Evolutionary conservation across 148 eudicot genomes (phyloP).

Genomic region (Silene uniflora): DNA sequence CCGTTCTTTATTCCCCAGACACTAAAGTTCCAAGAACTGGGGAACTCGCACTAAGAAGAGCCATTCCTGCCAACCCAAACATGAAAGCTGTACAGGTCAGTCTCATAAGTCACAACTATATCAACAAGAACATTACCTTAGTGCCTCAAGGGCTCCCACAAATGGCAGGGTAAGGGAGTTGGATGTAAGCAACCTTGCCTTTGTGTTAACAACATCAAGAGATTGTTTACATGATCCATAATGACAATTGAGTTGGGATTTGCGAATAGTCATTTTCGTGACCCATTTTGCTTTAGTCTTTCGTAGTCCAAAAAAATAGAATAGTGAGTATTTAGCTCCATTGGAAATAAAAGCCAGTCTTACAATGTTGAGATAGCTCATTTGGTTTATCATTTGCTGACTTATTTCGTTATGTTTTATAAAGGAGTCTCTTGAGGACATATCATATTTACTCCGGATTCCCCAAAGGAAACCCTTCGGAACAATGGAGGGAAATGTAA

Average conservation of each 20-base stretch:
- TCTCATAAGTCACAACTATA: not conserved
- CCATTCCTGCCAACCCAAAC: slow-evolving; percentile 83
- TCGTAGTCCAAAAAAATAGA: not conserved
- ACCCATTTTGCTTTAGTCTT: not conserved
- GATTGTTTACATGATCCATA: not conserved
- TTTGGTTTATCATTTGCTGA: not conserved
- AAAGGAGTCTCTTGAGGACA: slow-evolving; percentile 86
- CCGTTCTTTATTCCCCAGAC: slow-evolving; percentile 95
- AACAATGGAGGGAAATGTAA: slow-evolving; percentile 97
- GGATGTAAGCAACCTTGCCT: no score
- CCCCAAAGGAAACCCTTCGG: slow-evolving; percentile 95
- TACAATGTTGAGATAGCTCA: not conserved
- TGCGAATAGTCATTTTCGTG: not conserved
- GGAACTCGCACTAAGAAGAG: slow-evolving; percentile 85
- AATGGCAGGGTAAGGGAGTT: no score
- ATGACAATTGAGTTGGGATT: not conserved
- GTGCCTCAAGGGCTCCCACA: no score
- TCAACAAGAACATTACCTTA: no score
- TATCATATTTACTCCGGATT: slow-evolving; percentile 91
- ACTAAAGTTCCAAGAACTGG: slow-evolving; percentile 96
- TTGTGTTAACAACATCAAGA: no score
- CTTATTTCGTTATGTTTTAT: slow-evolving; percentile 7
- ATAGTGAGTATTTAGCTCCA: not conserved
- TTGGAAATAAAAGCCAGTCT: not conserved
- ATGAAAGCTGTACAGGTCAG: slow-evolving; percentile 92